These are phyloP conservation scores for Ceratopteris richardii DNA, from an alignment of 75 land plant genomes.

Conservation along the genomic window DNA sequence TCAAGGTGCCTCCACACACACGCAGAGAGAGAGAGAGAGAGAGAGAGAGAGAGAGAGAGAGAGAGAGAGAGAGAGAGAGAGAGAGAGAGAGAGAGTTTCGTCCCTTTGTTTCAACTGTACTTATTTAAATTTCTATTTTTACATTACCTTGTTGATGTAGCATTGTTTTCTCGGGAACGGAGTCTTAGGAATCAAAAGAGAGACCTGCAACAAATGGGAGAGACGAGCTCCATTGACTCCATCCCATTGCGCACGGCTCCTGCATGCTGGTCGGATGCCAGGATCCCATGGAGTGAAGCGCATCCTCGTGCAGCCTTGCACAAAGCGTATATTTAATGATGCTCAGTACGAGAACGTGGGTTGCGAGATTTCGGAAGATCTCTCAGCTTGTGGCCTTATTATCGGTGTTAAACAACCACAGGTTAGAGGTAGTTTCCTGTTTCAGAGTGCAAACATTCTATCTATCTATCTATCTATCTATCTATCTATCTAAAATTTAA, in stretches of 20 bases:
- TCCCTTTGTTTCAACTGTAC: too few species aligned
- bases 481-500: too few species aligned
- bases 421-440: conserved; percentile 30
- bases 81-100: too few species aligned
- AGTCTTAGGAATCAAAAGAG: conserved; percentile 72
- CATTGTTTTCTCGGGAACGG: conserved; percentile 58
- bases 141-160: too few species aligned
- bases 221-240: conserved; percentile 90
- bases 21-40: too few species aligned
- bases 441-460: background rate
- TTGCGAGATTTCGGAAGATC: conserved; percentile 87
- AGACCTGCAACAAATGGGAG: conserved; percentile 78
- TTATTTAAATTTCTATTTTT: too few species aligned
- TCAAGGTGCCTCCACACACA: too few species aligned
- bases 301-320: conserved; percentile 90
- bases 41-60: too few species aligned
- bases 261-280: conserved; percentile 25
- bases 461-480: background rate
- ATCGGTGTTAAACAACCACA: conserved; percentile 90
- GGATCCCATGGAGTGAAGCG: conserved; percentile 43
- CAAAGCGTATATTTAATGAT: conserved; percentile 78
- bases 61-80: too few species aligned
- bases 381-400: conserved; percentile 92
- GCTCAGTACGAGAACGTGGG: conserved; percentile 84
- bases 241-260: conserved; percentile 78